These are phyloP conservation scores for Monotropa hypopitys DNA, from an alignment of 179 eudicot species.

Conservation along the genomic window DNA sequence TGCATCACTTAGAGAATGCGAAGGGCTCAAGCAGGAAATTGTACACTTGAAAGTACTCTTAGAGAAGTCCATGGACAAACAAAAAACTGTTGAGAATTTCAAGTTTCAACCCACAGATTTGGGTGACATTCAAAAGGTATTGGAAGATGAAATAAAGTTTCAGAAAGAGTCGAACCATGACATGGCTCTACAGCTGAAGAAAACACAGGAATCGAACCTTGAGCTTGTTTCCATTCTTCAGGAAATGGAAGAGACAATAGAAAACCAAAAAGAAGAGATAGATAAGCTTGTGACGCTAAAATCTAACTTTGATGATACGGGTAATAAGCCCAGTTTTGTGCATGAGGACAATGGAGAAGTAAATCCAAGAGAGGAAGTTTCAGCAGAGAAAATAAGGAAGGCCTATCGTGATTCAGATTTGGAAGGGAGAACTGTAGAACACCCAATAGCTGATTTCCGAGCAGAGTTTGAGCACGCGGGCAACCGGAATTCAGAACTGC, in stretches of 20 bases:
- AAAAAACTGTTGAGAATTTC: conserved; percentile 18
- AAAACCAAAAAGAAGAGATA: conserved; percentile 50
- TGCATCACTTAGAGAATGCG: conserved; percentile 32
- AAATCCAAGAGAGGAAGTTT: not conserved
- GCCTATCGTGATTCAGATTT: conserved; percentile 5
- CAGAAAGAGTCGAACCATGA: conserved; percentile 34
- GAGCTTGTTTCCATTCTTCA: conserved; percentile 59
- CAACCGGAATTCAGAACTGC: conserved; percentile 16
- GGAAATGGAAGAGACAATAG: conserved; percentile 62
- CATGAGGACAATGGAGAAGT: conserved; percentile 9
- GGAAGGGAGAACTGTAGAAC: conserved; percentile 1
- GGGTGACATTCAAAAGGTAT: conserved; percentile 27
- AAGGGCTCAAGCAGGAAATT: conserved; percentile 33
- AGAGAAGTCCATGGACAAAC: conserved; percentile 24
- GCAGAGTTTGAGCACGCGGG: conserved; percentile 7
- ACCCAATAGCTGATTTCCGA: not conserved
- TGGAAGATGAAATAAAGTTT: conserved; percentile 44
- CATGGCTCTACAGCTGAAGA: conserved; percentile 40
- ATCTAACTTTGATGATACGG: not conserved
- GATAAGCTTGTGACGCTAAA: conserved; percentile 25
- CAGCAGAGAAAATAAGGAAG: conserved; percentile 6
- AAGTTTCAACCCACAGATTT: conserved; percentile 21
- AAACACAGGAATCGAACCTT: conserved; percentile 60
- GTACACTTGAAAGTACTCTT: conserved; percentile 26
- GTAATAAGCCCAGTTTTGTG: not conserved